Evolutionary conservation across 176 grass and related monocot genomes (phyloP).

Genomic region (Thinopyrum elongatum): DNA sequence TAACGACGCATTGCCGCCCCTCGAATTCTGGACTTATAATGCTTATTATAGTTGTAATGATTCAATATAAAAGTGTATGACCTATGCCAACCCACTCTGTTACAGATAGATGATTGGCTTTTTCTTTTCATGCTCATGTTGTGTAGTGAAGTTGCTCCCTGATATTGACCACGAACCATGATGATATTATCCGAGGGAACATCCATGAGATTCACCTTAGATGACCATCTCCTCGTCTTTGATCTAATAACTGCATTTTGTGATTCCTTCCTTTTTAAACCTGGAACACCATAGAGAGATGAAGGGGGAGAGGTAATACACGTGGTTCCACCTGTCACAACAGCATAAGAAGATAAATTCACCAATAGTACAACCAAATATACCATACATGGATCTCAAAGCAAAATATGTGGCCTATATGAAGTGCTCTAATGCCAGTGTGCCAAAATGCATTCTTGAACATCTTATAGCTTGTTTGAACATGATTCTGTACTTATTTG

Average conservation of each 20-base stretch:
- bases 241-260: not conserved
- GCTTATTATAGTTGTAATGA: not conserved
- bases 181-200: not conserved
- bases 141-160: not conserved
- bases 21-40: not conserved
- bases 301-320: not conserved
- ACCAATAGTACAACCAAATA: not conserved
- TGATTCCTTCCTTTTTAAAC: not conserved
- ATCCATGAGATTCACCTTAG: not conserved
- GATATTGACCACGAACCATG: not conserved
- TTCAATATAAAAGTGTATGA: slow-evolving; percentile 10
- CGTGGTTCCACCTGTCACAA: not conserved
- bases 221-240: not conserved
- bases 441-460: not conserved
- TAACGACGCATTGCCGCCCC: not conserved
- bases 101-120: not conserved
- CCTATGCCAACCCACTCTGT: not conserved
- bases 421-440: slow-evolving; percentile 1
- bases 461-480: not conserved
- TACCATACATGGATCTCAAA: not conserved
- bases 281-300: not conserved
- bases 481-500: not conserved
- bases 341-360: not conserved
- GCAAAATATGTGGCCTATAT: not conserved
- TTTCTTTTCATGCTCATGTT: not conserved